These are phyloP conservation scores for Pichia sp. DNA, from an alignment of 1,139 yeast species.

Conservation along the genomic window DNA sequence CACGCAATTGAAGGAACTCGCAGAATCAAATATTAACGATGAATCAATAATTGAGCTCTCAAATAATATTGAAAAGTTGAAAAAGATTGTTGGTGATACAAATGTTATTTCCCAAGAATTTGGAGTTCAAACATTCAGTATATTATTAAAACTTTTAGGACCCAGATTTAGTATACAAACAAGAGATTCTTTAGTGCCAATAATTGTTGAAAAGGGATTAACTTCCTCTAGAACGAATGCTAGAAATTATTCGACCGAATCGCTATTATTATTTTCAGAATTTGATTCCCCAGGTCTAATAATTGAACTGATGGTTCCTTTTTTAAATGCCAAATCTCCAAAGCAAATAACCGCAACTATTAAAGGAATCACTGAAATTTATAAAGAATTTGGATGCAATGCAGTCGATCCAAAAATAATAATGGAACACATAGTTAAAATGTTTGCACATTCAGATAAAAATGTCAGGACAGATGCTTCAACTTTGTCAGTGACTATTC, in stretches of 20 bases:
- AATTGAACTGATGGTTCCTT: constrained; percentile 62
- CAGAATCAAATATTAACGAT: constrained; percentile 50
- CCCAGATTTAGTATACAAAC: constrained; percentile 33
- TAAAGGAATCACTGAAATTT: constrained; percentile 49
- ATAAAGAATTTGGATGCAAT: constrained; percentile 64
- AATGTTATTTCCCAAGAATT: constrained; percentile 93
- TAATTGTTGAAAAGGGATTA: constrained; percentile 74
- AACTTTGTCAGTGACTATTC: constrained; percentile 60
- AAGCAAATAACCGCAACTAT: constrained; percentile 71
- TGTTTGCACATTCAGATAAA: constrained; percentile 83
- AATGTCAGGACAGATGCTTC: constrained; percentile 80
- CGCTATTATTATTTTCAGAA: constrained; percentile 58
- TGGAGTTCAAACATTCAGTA: constrained; percentile 53
- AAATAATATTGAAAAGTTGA: constrained; percentile 45
- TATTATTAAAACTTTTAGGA: constrained; percentile 60
- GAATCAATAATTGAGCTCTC: constrained; percentile 49
- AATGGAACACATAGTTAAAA: constrained; percentile 54
- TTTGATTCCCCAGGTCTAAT: constrained; percentile 60
- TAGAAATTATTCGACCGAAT: constrained; percentile 57
- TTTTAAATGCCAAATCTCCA: constrained; percentile 60
- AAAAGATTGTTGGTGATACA: constrained; percentile 60
- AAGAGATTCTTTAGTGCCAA: constrained; percentile 44
- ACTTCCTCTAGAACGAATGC: constrained; percentile 74
- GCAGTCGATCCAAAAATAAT: constrained; percentile 57
- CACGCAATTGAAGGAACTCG: constrained; percentile 52